phyloP scores from a whole-genome alignment of 257 asterid species.

The Orobanche coerulescens region DNA sequence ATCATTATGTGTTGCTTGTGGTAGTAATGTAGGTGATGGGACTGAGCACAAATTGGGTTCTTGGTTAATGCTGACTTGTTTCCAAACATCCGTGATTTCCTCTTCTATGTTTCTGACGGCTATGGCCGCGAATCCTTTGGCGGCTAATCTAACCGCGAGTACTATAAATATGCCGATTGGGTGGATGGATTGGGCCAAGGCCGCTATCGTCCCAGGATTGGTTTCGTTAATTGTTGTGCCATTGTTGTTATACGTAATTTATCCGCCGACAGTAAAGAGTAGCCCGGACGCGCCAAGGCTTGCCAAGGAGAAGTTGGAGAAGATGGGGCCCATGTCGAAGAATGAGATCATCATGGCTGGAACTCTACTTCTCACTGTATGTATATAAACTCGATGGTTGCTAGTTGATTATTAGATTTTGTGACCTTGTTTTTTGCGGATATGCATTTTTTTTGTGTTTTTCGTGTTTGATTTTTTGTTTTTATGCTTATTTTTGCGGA shows the following conservation, averaged over 20 bases:
- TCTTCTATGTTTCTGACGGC: constrained; percentile 95
- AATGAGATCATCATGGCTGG: constrained; percentile 79
- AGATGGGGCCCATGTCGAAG: constrained; percentile 86
- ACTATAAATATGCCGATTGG: constrained; percentile 69
- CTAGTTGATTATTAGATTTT: neutral
- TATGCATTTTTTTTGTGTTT: neutral
- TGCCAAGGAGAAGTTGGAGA: constrained; percentile 64
- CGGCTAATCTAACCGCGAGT: constrained; percentile 64
- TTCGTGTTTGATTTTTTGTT: neutral
- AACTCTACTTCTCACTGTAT: constrained; percentile 73
- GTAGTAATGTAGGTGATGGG: constrained; percentile 89
- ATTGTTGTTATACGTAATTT: constrained; percentile 51
- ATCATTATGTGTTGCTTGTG: constrained; percentile 89
- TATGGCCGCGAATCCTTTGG: constrained; percentile 96
- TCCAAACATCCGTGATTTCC: constrained; percentile 88
- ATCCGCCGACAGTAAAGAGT: constrained; percentile 70
- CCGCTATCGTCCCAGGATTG: constrained; percentile 87
- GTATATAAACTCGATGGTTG: constrained; percentile 26
- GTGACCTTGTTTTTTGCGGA: neutral
- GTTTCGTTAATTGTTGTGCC: constrained; percentile 84
- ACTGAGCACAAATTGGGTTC: constrained; percentile 84
- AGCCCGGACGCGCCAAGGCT: constrained; percentile 88
- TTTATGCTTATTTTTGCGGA: neutral
- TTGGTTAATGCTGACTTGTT: constrained; percentile 92
- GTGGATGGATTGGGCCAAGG: constrained; percentile 99